Evolutionary conservation across 1,284 basidiomycete genomes (phyloP), one percentile per base, ranked within the genome.

Genomic region (Tilletia setariae): DNA sequence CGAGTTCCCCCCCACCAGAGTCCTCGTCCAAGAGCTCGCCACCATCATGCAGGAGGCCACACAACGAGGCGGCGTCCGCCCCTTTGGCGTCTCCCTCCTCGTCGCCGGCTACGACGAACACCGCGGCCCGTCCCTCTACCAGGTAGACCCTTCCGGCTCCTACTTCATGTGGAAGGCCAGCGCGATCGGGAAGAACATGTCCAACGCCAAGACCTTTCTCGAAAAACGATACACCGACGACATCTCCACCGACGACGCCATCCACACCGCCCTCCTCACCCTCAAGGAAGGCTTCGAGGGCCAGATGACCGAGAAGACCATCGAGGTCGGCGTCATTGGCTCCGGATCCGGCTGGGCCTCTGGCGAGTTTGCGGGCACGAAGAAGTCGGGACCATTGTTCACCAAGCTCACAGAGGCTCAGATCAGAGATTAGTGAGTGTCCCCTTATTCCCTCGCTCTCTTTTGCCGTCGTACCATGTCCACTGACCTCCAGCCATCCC

Each of bases 201-300:
- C 94, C 67, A 99, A 98, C 81, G 96, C 94, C 66, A 98, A 98
- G 85, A 98, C 96, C 1, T 98, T 98, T 85, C 84, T 99, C 75
- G 96, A 98, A 85, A 98, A 98, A 85, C 95, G 94, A 80, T 99
- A 98, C 86, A 97, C 97, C 85, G 95, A 98, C 85, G 96, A 98
- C 80, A 95, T 99, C 79, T 96, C 94, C 74, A 86, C 98, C 68
- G 96, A 98, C 84, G 96, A 99, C 83, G 96, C 96, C 25, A 98
- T 98, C 77, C 96, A 98, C 84, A 98, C 96, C 8, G 95, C 96
- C n/a, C 88, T 99, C 47, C 85, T 99, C 74, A 99, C 96, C 23
- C 86, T 98, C 73, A 98, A 99, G 85, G 96, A 98, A 85, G 95
- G 95, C 9, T 98, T 98, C 78, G 96, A 99, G 84, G 96, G 96